Percentiles rank a stretch among this genome's conserved stretches.
These are phyloP conservation scores for Ustanciosporium gigantosporum DNA, from an alignment of 1,284 basidiomycete genomes.

Conservation along the genomic window DNA sequence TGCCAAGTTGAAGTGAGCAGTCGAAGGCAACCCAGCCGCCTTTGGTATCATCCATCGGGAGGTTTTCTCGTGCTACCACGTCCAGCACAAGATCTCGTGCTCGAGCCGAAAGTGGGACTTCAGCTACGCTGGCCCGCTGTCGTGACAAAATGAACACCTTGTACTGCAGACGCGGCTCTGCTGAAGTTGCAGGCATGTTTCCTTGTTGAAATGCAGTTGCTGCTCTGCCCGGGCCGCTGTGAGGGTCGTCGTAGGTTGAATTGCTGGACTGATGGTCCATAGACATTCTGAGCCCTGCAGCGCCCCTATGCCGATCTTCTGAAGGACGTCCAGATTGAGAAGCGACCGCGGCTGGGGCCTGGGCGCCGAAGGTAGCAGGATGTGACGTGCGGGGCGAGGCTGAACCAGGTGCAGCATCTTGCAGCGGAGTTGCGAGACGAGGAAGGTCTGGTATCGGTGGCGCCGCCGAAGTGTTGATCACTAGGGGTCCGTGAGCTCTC, in stretches of 20 bases:
- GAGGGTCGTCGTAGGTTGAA: neutral
- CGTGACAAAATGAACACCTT: slow-evolving; percentile 46
- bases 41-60: slow-evolving; percentile 39
- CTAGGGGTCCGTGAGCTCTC: too few species aligned
- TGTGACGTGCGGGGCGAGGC: slow-evolving; percentile 23
- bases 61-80: slow-evolving; percentile 36
- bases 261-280: neutral
- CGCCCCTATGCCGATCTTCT: neutral
- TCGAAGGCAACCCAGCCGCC: slow-evolving; percentile 57
- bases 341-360: slow-evolving; percentile 14
- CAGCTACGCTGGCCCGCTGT: slow-evolving; percentile 40
- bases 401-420: too few species aligned
- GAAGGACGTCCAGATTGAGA: slow-evolving; percentile 16
- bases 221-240: too few species aligned
- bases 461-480: slow-evolving; percentile 25
- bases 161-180: slow-evolving; percentile 18
- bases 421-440: neutral
- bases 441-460: slow-evolving; percentile 28
- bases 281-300: too few species aligned
- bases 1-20: slow-evolving; percentile 45
- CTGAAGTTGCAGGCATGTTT: neutral
- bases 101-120: slow-evolving; percentile 40
- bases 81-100: slow-evolving; percentile 46
- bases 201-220: too few species aligned
- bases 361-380: slow-evolving; percentile 12